Evolutionary conservation across 345 rosid species (phyloP).

Genomic region (Salix dunnii): DNA sequence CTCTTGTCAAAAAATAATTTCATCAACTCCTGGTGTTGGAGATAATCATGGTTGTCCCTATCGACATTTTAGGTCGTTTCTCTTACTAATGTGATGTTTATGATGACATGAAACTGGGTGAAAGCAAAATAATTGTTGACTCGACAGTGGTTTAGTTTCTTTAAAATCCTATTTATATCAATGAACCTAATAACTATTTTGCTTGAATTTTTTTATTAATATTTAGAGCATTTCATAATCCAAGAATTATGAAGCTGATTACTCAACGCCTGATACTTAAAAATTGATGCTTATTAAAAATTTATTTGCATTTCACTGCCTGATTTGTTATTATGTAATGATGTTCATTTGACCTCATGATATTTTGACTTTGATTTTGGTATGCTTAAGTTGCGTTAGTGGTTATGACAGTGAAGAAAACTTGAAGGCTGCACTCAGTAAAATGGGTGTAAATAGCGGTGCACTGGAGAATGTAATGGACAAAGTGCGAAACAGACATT

Average conservation of each 20-base stretch:
- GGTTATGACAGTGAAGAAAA: constrained; percentile 64
- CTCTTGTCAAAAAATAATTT: constrained; percentile 82
- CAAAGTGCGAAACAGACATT: constrained; percentile 74
- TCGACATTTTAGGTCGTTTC: constrained; percentile 79
- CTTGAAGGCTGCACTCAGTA: constrained; percentile 71
- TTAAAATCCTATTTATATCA: too few species aligned
- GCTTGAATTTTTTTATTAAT: too few species aligned
- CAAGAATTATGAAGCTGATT: too few species aligned
- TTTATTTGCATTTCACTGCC: too few species aligned
- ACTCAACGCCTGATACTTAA: too few species aligned
- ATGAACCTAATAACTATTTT: too few species aligned
- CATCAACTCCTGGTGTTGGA: constrained; percentile 73
- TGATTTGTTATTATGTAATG: not conserved
- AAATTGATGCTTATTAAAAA: too few species aligned
- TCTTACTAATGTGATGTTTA: not conserved
- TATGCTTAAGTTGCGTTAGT: not conserved
- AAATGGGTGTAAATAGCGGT: constrained; percentile 71
- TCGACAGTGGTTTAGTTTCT: not conserved
- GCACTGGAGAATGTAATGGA: constrained; percentile 69
- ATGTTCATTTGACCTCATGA: not conserved
- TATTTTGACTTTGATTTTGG: not conserved
- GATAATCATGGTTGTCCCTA: constrained; percentile 96
- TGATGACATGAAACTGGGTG: not conserved
- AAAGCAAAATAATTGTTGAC: not conserved
- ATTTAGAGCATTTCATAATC: too few species aligned